Evolutionary conservation across 495 filamentous ascomycete genomes (phyloP).

Genomic region (Penicillium coprophilum): DNA sequence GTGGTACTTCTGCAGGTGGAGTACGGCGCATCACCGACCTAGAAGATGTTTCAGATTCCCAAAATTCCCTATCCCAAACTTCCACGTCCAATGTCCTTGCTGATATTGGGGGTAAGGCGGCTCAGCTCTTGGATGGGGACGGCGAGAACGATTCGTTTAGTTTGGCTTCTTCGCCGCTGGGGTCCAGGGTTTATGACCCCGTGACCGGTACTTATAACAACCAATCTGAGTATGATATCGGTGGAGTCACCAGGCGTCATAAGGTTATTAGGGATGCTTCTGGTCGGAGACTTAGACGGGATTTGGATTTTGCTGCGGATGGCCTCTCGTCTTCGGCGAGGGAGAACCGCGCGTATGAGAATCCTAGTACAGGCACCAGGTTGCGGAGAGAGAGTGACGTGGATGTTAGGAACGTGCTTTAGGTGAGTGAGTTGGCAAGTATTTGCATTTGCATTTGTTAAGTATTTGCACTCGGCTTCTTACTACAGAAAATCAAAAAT

Average conservation of each 20-base stretch:
- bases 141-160: conserved; percentile 12
- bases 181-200: conserved; percentile 15
- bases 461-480: background rate
- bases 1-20: conserved; percentile 25
- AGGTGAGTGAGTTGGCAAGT: background rate
- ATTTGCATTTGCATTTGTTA: background rate
- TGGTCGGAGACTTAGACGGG: conserved; percentile 8
- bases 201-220: conserved; percentile 17
- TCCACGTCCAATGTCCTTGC: background rate
- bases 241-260: conserved; percentile 11
- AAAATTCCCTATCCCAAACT: background rate
- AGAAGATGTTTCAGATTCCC: conserved; percentile 8
- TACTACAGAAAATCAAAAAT: background rate
- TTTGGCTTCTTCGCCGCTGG: conserved; percentile 12
- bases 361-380: conserved; percentile 23
- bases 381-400: conserved; percentile 21
- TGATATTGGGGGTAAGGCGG: conserved; percentile 8
- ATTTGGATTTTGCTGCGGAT: conserved; percentile 17
- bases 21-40: conserved; percentile 33
- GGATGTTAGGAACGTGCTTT: conserved; percentile 22
- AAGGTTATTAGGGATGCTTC: conserved; percentile 11
- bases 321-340: conserved; percentile 11
- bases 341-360: conserved; percentile 19
- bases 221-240: conserved; percentile 19
- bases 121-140: conserved; percentile 16